phyloP scores from a whole-genome alignment of 805 yeast genomes.

The Starmerella tilneyi region DNA sequence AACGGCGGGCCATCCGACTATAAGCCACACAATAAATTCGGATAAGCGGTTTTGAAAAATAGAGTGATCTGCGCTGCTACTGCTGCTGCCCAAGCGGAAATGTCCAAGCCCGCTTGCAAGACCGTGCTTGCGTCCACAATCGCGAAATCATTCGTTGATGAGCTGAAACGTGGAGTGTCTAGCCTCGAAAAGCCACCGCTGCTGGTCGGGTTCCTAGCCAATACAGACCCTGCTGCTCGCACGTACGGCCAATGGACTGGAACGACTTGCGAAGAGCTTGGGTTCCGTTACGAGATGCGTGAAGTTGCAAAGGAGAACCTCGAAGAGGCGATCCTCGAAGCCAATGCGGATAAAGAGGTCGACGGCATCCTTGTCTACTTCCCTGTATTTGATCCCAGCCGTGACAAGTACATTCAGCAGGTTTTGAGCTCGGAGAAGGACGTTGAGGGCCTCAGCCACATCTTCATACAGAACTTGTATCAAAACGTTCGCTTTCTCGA shows the following conservation, averaged over 20 bases:
- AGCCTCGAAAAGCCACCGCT: conserved; percentile 51
- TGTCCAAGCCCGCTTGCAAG: conserved; percentile 26
- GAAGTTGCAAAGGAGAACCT: conserved; percentile 68
- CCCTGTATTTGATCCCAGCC: conserved; percentile 92
- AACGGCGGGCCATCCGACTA: background rate
- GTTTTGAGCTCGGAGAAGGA: conserved; percentile 85
- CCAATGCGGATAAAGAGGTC: conserved; percentile 64
- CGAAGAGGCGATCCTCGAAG: conserved; percentile 72
- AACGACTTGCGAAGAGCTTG: conserved; percentile 75
- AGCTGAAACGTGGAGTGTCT: conserved; percentile 50
- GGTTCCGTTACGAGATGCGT: conserved; percentile 72
- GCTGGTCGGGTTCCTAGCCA: conserved; percentile 85
- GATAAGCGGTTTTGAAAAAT: background rate
- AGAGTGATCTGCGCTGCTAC: background rate
- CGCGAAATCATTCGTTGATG: conserved; percentile 70
- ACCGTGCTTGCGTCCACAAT: conserved; percentile 80
- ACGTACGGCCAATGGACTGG: conserved; percentile 96
- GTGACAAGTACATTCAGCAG: conserved; percentile 92
- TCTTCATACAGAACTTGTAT: conserved; percentile 86
- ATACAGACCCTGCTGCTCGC: conserved; percentile 86
- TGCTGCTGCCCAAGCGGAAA: background rate
- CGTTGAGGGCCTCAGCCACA: conserved; percentile 88
- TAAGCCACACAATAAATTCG: conserved; percentile 1
- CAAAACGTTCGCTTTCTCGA: conserved; percentile 85
- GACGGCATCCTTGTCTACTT: conserved; percentile 95